Conservation (phyloP, 2,329 filamentous ascomycete genomes). For the Septoria linicola region DNA sequence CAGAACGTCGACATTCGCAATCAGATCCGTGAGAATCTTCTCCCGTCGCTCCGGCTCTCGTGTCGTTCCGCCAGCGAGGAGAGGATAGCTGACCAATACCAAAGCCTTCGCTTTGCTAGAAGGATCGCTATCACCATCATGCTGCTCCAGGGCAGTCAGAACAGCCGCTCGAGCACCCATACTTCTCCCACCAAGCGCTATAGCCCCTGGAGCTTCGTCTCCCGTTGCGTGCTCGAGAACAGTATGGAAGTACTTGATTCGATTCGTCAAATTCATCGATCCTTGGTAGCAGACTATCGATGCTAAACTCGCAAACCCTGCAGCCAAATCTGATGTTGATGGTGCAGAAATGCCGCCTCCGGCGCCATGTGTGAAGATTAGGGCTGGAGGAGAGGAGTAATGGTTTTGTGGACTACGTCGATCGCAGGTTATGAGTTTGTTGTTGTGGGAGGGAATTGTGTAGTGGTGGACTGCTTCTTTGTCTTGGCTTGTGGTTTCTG, state of each 20-base stretch:
- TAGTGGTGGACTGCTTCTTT: conserved; percentile 14
- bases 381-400: conserved; percentile 1
- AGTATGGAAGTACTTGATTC: conserved; percentile 41
- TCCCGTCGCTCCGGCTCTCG: conserved; percentile 37
- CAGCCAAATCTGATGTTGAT: conserved; percentile 43
- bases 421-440: conserved; percentile 27
- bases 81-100: conserved; percentile 45
- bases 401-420: conserved; percentile 2
- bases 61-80: conserved; percentile 35
- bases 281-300: conserved; percentile 43
- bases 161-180: conserved; percentile 48
- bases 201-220: not conserved
- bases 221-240: conserved; percentile 34
- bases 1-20: conserved; percentile 36
- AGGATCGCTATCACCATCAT: conserved; percentile 2
- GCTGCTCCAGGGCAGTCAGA: conserved; percentile 36
- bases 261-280: conserved; percentile 42
- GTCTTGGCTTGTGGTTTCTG: not conserved
- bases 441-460: conserved; percentile 21
- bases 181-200: conserved; percentile 43
- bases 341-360: conserved; percentile 44
- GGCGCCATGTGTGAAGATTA: conserved; percentile 50
- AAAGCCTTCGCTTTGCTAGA: conserved; percentile 27
- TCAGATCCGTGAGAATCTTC: conserved; percentile 41
- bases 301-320: conserved; percentile 35